These are phyloP conservation scores for Zopfochytrium polystomum DNA, from an alignment of 371 early-diverging fungal species.

Conservation along the genomic window DNA sequence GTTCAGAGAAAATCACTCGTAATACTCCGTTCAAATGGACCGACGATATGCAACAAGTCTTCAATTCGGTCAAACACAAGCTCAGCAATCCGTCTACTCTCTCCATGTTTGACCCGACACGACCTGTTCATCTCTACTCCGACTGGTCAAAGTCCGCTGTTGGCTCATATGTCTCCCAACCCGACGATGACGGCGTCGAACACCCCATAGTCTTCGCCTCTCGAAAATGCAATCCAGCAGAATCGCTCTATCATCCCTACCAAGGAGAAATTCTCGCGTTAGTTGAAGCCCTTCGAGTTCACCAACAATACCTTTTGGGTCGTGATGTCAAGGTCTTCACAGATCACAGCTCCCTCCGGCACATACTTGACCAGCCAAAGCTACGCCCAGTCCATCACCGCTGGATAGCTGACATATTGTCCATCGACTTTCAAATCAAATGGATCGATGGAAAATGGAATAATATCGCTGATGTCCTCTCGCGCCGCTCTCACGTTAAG, in stretches of 20 bases:
- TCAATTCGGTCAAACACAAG: neutral
- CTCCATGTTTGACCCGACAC: slow-evolving; percentile 12
- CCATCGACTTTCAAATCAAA: slow-evolving; percentile 9
- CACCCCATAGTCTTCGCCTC: slow-evolving; percentile 6
- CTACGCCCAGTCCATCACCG: slow-evolving; percentile 14
- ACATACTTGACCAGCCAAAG: slow-evolving; percentile 6
- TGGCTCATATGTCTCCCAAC: slow-evolving; percentile 9
- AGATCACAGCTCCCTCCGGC: slow-evolving; percentile 10
- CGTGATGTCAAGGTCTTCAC: slow-evolving; percentile 4
- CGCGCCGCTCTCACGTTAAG: neutral
- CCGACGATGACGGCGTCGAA: slow-evolving; percentile 3
- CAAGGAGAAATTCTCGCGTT: slow-evolving; percentile 8
- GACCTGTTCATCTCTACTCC: slow-evolving; percentile 8
- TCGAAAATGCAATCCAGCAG: slow-evolving; percentile 3
- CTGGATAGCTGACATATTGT: slow-evolving; percentile 5
- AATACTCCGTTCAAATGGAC: slow-evolving; percentile 18
- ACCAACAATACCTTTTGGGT: neutral
- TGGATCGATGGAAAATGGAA: slow-evolving; percentile 10
- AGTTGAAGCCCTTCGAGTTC: neutral
- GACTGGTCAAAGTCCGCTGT: slow-evolving; percentile 14
- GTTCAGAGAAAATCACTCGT: slow-evolving; percentile 2
- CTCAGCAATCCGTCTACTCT: neutral
- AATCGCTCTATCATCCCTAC: slow-evolving; percentile 1
- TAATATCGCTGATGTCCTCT: slow-evolving; percentile 1
- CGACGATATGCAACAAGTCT: neutral